Evolutionary conservation across 345 rosid genomes (phyloP), one percentile per base, ranked within the genome.

Genomic region (Populus ilicifolia): DNA sequence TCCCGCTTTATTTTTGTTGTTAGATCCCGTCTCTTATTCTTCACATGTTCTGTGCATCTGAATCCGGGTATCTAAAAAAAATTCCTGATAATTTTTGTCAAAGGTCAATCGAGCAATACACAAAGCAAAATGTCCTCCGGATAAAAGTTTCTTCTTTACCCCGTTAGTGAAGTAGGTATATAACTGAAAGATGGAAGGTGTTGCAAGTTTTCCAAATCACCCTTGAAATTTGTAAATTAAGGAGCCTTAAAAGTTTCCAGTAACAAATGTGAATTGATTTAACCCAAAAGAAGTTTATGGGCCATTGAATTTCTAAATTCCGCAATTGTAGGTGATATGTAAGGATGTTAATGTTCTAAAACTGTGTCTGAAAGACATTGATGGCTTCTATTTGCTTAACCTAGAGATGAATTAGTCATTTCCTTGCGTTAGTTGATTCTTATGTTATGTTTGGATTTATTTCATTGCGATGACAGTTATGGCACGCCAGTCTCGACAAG

Each of bases 401-500:
- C 16, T 46, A 44, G 64, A 63, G n/a, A 64, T 59, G 50, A 62
- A 17, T 35, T 25, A 6, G 36, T 27, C 48, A n/a, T 39, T 61
- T 41, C 1, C 36, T 39, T 17, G 4, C 39, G 25, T 39, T 50
- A 8, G 30, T 35, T 52, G 46, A 38, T 63, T 44, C 1, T 63
- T 64, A 17, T 16, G 27, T 12, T 35, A 11, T 48, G 77, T 25
- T 46, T 7, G 67, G 62, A 50, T 61, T 50, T 50, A 30, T 77
- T 30, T 71, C 33, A 29, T 62, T 62, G 46, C 3, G 68, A 52
- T 67, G 23, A 16, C 72, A 54, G 73, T 67, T 44, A 43, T 54
- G 69, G 56, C 77, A 27, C 70, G 10, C 80, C 75, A 16, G 70
- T 46, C 21, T 17, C 77, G 41, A 8, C 61, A 8, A 69, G 67